These are phyloP conservation scores for Coniferiporia sulphurascens DNA, from an alignment of 1,284 basidiomycete genomes.

Conservation along the genomic window DNA sequence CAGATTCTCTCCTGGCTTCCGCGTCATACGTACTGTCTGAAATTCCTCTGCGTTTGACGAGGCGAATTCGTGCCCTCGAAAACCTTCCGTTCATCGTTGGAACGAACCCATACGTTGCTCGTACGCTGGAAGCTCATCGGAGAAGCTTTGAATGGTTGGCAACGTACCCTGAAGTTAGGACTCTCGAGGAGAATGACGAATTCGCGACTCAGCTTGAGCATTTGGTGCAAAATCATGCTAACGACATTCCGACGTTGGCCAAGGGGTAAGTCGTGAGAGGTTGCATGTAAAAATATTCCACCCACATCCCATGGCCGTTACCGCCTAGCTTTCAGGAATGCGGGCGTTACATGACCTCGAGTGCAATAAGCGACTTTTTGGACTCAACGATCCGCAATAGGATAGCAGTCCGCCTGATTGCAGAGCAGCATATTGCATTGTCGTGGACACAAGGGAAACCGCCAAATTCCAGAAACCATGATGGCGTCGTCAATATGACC, in stretches of 20 bases:
- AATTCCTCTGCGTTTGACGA: constrained; percentile 68
- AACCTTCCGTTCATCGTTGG: constrained; percentile 82
- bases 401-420: constrained; percentile 85
- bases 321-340: constrained; percentile 77
- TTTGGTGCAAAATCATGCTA: constrained; percentile 74
- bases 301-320: constrained; percentile 9
- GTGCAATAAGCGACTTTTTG: constrained; percentile 73
- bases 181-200: constrained; percentile 62
- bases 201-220: constrained; percentile 67
- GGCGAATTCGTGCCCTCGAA: constrained; percentile 66
- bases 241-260: constrained; percentile 87
- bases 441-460: constrained; percentile 53
- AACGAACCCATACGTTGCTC: constrained; percentile 83
- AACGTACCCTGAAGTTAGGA: constrained; percentile 60
- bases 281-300: no score
- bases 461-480: constrained; percentile 32
- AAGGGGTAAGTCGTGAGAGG: constrained; percentile 54
- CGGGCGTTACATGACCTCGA: constrained; percentile 74
- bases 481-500: constrained; percentile 65
- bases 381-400: constrained; percentile 84
- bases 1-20: constrained; percentile 64
- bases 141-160: constrained; percentile 72
- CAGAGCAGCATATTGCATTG: constrained; percentile 87
- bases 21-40: constrained; percentile 67
- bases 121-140: constrained; percentile 68